Evolutionary conservation across 768 basidiomycete species (phyloP).

Genomic region (Multifurca ochricompacta): DNA sequence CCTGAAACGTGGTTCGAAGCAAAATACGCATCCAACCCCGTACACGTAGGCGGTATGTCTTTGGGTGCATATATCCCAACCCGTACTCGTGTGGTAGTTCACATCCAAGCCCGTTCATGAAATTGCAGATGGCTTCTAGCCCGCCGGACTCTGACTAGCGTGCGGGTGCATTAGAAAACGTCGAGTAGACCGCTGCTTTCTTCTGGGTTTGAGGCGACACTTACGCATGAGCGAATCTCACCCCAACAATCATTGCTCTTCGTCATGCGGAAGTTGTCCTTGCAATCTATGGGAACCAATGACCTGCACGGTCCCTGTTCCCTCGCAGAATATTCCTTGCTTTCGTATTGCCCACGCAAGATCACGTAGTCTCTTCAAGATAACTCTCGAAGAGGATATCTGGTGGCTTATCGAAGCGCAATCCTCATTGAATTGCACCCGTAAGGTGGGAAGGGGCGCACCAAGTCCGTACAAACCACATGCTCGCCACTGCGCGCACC

Average conservation of each 20-base stretch:
- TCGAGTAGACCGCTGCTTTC: too few species aligned
- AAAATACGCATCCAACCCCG: too few species aligned
- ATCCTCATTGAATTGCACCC: not conserved
- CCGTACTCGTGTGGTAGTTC: too few species aligned
- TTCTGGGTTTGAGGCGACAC: not conserved
- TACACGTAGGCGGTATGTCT: too few species aligned
- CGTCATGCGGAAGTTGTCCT: not conserved
- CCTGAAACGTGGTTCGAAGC: too few species aligned
- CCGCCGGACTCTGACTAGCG: too few species aligned
- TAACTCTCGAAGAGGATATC: not conserved
- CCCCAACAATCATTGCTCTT: not conserved
- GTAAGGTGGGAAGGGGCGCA: not conserved
- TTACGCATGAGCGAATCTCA: not conserved
- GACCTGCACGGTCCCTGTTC: not conserved
- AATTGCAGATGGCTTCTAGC: too few species aligned
- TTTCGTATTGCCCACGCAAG: not conserved
- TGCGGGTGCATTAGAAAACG: too few species aligned
- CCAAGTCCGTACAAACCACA: not conserved
- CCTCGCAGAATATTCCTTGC: not conserved
- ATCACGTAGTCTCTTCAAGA: not conserved
- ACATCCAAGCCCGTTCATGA: too few species aligned
- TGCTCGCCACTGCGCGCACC: not conserved
- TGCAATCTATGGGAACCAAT: not conserved
- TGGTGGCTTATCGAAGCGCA: not conserved
- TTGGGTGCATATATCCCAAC: too few species aligned